Evolutionary conservation across 345 rosid species (phyloP).

Genomic region (Gossypium thurberi): DNA sequence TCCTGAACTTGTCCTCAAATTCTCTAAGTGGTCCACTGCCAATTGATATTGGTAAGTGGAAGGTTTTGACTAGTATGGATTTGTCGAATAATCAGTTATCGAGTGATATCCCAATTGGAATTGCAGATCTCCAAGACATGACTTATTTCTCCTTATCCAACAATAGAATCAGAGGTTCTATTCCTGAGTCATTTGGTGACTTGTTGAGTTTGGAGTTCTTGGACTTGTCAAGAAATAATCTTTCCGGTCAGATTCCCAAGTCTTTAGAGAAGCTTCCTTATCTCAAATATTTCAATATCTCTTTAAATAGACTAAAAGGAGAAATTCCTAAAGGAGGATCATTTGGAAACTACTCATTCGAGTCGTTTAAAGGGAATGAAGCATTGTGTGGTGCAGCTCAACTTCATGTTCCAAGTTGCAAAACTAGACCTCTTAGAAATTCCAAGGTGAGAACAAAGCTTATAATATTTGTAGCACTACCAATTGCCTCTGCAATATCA

Average conservation of each 20-base stretch:
- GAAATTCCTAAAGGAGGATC: slow-evolving; percentile 14
- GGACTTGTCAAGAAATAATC: slow-evolving; percentile 18
- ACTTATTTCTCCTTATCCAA: not conserved
- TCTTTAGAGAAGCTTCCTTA: slow-evolving; percentile 4
- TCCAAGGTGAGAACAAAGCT: not conserved
- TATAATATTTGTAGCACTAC: not conserved
- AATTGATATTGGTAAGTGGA: slow-evolving; percentile 12
- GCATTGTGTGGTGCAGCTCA: slow-evolving; percentile 12
- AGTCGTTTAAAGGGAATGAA: slow-evolving; percentile 9
- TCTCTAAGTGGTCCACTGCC: slow-evolving; percentile 6
- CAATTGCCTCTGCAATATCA: not conserved
- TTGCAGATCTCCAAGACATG: slow-evolving; percentile 6
- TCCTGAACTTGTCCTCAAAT: slow-evolving; percentile 19
- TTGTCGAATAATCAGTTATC: slow-evolving; percentile 15
- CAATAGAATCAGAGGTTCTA: slow-evolving; percentile 15
- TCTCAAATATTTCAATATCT: slow-evolving; percentile 12
- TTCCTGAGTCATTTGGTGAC: slow-evolving; percentile 8
- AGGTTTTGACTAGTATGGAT: slow-evolving; percentile 7
- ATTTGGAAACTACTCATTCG: slow-evolving; percentile 14
- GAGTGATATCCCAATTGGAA: slow-evolving; percentile 3
- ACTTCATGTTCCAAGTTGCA: slow-evolving; percentile 8
- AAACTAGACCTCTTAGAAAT: not conserved
- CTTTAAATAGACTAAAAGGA: slow-evolving; percentile 18
- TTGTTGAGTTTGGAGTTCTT: slow-evolving; percentile 16
- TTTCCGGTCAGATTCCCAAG: slow-evolving; percentile 18